Conservation (phyloP, 495 filamentous ascomycete species). For the Daldinia decipiens region DNA sequence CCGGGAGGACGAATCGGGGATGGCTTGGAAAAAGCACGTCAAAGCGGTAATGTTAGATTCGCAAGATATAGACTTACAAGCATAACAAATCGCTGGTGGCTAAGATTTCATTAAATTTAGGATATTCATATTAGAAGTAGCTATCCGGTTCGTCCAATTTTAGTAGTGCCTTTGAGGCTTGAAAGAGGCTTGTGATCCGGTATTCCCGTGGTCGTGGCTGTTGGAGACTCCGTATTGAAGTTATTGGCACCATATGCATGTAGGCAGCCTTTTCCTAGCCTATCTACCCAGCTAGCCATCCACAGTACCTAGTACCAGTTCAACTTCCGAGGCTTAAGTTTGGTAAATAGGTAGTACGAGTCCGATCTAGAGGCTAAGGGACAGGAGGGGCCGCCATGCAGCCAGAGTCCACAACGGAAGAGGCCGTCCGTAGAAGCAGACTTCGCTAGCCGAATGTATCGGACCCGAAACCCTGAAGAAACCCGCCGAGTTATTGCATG, state of each 20-base stretch:
- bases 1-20: conserved; percentile 18
- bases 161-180: not conserved
- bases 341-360: not conserved
- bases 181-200: not conserved
- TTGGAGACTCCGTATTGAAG: not conserved
- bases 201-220: not conserved
- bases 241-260: not conserved
- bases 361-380: not conserved
- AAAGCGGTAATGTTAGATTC: not conserved
- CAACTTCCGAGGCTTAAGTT: not conserved
- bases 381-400: not conserved
- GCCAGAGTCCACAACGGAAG: conserved; percentile 21
- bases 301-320: not conserved
- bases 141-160: not conserved
- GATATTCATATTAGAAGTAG: not conserved
- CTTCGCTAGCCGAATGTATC: conserved; percentile 3
- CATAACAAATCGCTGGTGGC: not conserved
- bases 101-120: not conserved
- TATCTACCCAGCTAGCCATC: not conserved
- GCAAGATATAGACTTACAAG: not conserved
- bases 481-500: not conserved
- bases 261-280: not conserved
- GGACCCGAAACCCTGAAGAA: not conserved
- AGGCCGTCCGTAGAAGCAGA: conserved; percentile 13
- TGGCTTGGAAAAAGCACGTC: not conserved